Conservation (phyloP, 148 eudicot genomes). For the Arctostaphylos glauca region DNA sequence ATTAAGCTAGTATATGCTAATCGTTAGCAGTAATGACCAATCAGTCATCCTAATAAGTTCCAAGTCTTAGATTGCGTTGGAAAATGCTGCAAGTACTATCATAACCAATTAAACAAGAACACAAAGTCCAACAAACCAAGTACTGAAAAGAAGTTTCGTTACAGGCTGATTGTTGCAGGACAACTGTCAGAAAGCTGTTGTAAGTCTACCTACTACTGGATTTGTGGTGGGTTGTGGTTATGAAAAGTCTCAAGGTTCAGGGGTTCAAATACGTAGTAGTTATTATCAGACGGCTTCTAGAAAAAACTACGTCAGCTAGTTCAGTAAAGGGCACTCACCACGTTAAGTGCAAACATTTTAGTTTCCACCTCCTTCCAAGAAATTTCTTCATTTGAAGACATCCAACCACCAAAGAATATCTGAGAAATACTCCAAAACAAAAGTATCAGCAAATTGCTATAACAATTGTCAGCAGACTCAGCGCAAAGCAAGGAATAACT, state of each 20-base stretch:
- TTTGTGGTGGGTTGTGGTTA: not conserved
- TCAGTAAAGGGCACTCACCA: constrained; percentile 52
- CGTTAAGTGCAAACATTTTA: constrained; percentile 81
- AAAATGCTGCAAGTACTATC: not conserved
- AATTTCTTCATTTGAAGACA: constrained; percentile 48
- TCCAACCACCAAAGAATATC: constrained; percentile 71
- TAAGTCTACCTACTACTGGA: not conserved
- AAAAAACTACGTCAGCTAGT: not conserved
- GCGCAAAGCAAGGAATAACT: not conserved
- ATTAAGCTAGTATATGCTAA: not conserved
- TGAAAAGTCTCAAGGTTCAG: not conserved
- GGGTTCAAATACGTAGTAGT: not conserved
- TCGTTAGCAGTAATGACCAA: not conserved
- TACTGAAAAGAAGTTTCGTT: not conserved
- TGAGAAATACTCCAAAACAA: constrained; percentile 19
- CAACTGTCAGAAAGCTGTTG: not conserved
- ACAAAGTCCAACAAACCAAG: not conserved
- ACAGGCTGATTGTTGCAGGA: not conserved
- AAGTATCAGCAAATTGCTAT: constrained; percentile 9
- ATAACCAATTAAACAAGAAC: constrained; percentile 1
- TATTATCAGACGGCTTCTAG: not conserved
- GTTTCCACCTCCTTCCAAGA: constrained; percentile 93
- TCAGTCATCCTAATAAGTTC: not conserved
- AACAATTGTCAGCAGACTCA: constrained; percentile 14
- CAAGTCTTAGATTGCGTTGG: not conserved